Percentiles rank a stretch among this genome's conserved stretches.
Conservation (phyloP, 2,329 filamentous ascomycete species). For the Trichophyton simii region DNA sequence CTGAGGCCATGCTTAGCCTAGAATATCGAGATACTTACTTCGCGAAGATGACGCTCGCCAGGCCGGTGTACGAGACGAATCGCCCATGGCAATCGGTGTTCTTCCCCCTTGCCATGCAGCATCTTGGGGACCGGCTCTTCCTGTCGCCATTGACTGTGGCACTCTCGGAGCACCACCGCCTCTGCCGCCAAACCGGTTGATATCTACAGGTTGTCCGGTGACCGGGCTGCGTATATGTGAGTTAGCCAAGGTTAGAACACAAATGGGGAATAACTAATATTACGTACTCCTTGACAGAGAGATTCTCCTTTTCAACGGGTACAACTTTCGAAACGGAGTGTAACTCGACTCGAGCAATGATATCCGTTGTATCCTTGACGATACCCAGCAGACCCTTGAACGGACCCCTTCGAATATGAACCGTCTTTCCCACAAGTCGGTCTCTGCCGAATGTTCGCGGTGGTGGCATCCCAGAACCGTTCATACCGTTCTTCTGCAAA, state of each 20-base stretch:
- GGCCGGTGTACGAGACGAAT: slow-evolving; percentile 59
- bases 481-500: slow-evolving; percentile 55
- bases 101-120: slow-evolving; percentile 50
- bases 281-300: slow-evolving; percentile 72
- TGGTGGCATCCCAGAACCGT: slow-evolving; percentile 50
- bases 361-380: slow-evolving; percentile 86
- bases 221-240: slow-evolving; percentile 34
- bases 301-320: slow-evolving; percentile 64
- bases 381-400: slow-evolving; percentile 91
- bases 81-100: slow-evolving; percentile 51
- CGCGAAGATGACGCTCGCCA: slow-evolving; percentile 45
- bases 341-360: slow-evolving; percentile 75
- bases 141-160: slow-evolving; percentile 36
- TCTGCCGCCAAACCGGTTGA: slow-evolving; percentile 39
- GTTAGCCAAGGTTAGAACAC: slow-evolving; percentile 5
- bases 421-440: slow-evolving; percentile 76
- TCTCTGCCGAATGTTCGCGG: slow-evolving; percentile 66
- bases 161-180: slow-evolving; percentile 30
- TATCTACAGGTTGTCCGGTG: slow-evolving; percentile 66
- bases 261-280: not conserved
- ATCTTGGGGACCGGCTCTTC: slow-evolving; percentile 33
- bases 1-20: not conserved
- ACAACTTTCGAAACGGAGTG: slow-evolving; percentile 91
- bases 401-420: slow-evolving; percentile 72
- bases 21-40: slow-evolving; percentile 40